phyloP scores from a whole-genome alignment of 352 stramenopile genomes.

The Nothophytophthora sp. region DNA sequence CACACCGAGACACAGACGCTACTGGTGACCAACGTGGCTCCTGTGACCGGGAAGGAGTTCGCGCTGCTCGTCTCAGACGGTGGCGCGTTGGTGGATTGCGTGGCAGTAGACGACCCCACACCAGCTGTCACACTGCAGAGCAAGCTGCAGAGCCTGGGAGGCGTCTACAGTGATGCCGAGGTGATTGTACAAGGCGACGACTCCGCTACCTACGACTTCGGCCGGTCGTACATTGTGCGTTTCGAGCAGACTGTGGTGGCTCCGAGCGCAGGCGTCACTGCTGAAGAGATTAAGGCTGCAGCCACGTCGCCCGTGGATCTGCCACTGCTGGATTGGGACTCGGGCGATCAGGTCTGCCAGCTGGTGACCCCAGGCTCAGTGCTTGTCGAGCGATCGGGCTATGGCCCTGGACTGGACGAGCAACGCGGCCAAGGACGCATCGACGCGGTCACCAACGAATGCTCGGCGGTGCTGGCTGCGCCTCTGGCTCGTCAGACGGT shows the following conservation, averaged over 20 bases:
- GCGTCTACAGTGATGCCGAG: slow-evolving; percentile 24
- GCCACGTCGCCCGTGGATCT: slow-evolving; percentile 45
- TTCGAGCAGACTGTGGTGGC: slow-evolving; percentile 51
- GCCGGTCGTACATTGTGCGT: slow-evolving; percentile 59
- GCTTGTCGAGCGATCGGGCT: slow-evolving; percentile 32
- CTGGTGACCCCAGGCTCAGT: slow-evolving; percentile 21
- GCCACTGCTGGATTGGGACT: slow-evolving; percentile 35
- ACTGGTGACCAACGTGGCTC: slow-evolving; percentile 17
- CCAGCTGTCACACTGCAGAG: slow-evolving; percentile 18
- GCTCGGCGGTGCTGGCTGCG: slow-evolving; percentile 33
- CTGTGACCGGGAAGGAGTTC: slow-evolving; percentile 5
- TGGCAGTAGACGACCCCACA: slow-evolving; percentile 5
- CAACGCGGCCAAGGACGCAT: slow-evolving; percentile 58
- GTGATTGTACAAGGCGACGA: slow-evolving; percentile 53
- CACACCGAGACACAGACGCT: slow-evolving; percentile 69
- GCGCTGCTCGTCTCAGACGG: slow-evolving; percentile 3
- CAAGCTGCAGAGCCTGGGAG: slow-evolving; percentile 24
- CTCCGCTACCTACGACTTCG: slow-evolving; percentile 65
- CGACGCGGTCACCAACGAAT: slow-evolving; percentile 55
- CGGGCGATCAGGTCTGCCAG: slow-evolving; percentile 25
- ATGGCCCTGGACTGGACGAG: slow-evolving; percentile 54
- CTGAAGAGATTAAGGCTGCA: slow-evolving; percentile 21
- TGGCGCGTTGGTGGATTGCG: slow-evolving; percentile 8
- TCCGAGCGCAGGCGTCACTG: slow-evolving; percentile 8
- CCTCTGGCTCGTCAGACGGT: slow-evolving; percentile 55